A percentile compares a stretch with the other conserved stretches of the same genome.
Evolutionary conservation across 495 filamentous ascomycete genomes (phyloP).

Genomic region (Hypomontagnella submonticulosa): DNA sequence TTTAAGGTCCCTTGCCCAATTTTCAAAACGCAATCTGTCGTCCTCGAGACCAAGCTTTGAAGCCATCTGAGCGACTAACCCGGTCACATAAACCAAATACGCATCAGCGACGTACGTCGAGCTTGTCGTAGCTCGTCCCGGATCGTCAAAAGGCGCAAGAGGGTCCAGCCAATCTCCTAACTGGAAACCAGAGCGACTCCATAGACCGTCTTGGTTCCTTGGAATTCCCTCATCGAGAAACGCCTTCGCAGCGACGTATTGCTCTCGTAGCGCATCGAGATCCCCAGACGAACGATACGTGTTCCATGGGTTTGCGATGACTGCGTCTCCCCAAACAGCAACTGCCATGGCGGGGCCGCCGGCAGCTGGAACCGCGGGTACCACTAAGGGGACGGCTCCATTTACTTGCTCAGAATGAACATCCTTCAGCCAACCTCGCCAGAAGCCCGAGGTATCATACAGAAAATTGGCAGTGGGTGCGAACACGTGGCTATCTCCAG

Average conservation of each 20-base stretch:
- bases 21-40: constrained; percentile 46
- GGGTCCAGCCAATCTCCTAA: constrained; percentile 67
- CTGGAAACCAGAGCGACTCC: constrained; percentile 55
- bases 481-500: constrained; percentile 64
- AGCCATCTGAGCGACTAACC: constrained; percentile 46
- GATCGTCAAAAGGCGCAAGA: constrained; percentile 54
- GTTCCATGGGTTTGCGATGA: constrained; percentile 57
- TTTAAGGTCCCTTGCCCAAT: constrained; percentile 45
- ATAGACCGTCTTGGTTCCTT: constrained; percentile 53
- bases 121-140: constrained; percentile 55
- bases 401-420: constrained; percentile 54
- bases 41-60: constrained; percentile 46
- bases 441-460: constrained; percentile 62
- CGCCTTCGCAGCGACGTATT: constrained; percentile 57
- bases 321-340: constrained; percentile 59
- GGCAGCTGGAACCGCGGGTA: constrained; percentile 52
- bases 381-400: constrained; percentile 45
- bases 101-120: constrained; percentile 60
- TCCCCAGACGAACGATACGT: constrained; percentile 59
- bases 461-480: constrained; percentile 60
- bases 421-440: constrained; percentile 61
- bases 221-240: constrained; percentile 62
- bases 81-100: constrained; percentile 62
- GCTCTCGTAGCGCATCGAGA: constrained; percentile 49
- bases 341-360: constrained; percentile 39